Percentiles rank a stretch among this genome's conserved stretches.
Conservation (phyloP, 352 stramenopile genomes). For the Blastocystis hominis region DNA sequence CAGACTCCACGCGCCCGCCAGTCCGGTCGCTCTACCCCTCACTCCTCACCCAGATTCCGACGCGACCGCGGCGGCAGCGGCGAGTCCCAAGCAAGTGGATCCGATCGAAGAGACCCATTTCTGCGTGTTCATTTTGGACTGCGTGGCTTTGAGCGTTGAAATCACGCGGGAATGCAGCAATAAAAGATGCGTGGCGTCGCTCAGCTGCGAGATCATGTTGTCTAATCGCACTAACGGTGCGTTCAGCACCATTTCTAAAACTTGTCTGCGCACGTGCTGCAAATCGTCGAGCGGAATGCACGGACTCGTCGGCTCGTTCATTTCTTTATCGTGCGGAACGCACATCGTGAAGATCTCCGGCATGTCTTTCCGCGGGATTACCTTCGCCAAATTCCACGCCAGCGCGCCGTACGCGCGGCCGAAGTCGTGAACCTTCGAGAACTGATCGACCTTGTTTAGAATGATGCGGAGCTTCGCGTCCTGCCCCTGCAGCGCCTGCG, state of each 20-base stretch:
- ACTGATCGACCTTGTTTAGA: conserved; percentile 97
- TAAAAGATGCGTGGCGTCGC: conserved; percentile 73
- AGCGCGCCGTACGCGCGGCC: conserved; percentile 92
- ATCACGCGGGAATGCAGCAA: conserved; percentile 82
- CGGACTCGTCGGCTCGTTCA: conserved; percentile 62
- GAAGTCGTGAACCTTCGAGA: conserved; percentile 97
- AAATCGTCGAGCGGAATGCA: conserved; percentile 77
- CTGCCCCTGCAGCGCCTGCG: conserved; percentile 88
- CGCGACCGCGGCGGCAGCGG: conserved; percentile 27
- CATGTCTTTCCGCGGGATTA: conserved; percentile 97
- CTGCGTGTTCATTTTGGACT: not conserved
- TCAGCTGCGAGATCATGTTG: conserved; percentile 96
- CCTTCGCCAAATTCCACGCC: conserved; percentile 90
- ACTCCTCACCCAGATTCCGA: conserved; percentile 14
- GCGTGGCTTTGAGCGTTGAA: conserved; percentile 34
- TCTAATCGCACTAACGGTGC: conserved; percentile 90
- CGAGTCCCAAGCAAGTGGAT: conserved; percentile 18
- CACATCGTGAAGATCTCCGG: conserved; percentile 99
- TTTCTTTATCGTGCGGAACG: conserved; percentile 75
- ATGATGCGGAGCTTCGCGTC: conserved; percentile 99
- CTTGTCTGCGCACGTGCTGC: conserved; percentile 85
- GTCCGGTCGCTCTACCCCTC: not conserved
- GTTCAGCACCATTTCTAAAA: conserved; percentile 90
- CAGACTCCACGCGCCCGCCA: not conserved
- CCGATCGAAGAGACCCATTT: not conserved